Percentiles rank a stretch among this genome's conserved stretches.
These are phyloP conservation scores for Hortiboletus campestris DNA, from an alignment of 768 basidiomycete species.

Conservation along the genomic window DNA sequence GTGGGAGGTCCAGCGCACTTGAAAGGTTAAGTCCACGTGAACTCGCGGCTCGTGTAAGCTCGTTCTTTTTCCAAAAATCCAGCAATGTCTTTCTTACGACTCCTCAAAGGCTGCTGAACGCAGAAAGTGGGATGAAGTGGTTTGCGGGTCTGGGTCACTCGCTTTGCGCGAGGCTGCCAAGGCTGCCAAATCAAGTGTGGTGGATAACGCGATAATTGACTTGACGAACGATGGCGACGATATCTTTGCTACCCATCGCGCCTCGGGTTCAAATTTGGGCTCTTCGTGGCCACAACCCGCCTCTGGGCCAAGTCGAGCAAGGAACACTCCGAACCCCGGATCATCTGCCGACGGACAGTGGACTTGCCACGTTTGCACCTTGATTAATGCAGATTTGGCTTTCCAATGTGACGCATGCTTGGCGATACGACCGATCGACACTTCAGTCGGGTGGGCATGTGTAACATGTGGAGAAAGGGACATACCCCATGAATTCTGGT, in stretches of 20 bases:
- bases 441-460: slow-evolving; percentile 59
- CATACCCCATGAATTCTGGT: slow-evolving; percentile 68
- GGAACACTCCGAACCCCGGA: not conserved
- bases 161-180: slow-evolving; percentile 64
- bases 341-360: slow-evolving; percentile 35
- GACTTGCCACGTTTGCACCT: slow-evolving; percentile 62
- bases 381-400: slow-evolving; percentile 50
- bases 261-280: slow-evolving; percentile 33
- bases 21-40: slow-evolving; percentile 61
- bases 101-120: slow-evolving; percentile 78
- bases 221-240: slow-evolving; percentile 41
- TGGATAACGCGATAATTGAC: slow-evolving; percentile 54
- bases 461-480: slow-evolving; percentile 58
- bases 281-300: slow-evolving; percentile 3
- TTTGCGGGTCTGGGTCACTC: slow-evolving; percentile 62
- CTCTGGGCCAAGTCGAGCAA: not conserved
- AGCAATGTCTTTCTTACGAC: not conserved
- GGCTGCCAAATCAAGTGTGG: slow-evolving; percentile 65
- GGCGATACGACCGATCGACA: slow-evolving; percentile 36
- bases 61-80: slow-evolving; percentile 40
- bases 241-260: not conserved
- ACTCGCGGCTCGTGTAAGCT: slow-evolving; percentile 53
- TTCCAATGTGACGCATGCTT: slow-evolving; percentile 65
- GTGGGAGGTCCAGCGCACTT: slow-evolving; percentile 43
- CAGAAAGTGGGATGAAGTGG: slow-evolving; percentile 67